A percentile compares a stretch with the other conserved stretches of the same genome.
Conservation (phyloP, 75 land plant species). For the Cryptomeria japonica region DNA sequence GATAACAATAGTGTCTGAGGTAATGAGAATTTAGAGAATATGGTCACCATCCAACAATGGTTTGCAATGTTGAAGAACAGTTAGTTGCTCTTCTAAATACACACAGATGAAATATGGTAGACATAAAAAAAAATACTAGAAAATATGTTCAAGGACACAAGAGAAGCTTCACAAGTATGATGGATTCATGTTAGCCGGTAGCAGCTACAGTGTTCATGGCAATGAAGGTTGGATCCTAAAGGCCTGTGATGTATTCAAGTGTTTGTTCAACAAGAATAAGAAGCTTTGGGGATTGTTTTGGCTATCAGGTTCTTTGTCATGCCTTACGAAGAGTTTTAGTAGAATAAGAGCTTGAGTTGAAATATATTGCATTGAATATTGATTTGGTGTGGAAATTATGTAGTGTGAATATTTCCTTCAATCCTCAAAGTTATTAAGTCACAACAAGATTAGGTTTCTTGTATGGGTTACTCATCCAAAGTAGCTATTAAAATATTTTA, state of each 20-base stretch:
- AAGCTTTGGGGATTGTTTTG: conserved; percentile 41
- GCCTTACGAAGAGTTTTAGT: no score
- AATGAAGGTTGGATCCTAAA: conserved; percentile 22
- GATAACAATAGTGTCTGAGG: no score
- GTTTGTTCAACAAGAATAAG: conserved; percentile 13
- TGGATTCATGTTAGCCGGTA: conserved; percentile 38
- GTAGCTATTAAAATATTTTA: no score
- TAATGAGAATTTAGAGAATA: neutral
- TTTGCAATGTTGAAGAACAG: conserved; percentile 27
- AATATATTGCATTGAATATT: no score
- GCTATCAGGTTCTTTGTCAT: conserved; percentile 59
- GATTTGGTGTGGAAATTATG: no score
- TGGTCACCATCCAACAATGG: neutral
- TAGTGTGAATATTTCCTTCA: no score
- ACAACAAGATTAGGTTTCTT: no score
- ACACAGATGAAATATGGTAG: conserved; percentile 27
- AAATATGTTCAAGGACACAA: conserved; percentile 14
- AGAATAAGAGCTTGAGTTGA: no score
- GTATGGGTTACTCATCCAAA: no score
- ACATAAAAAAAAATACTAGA: conserved; percentile 5
- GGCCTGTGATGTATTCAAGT: conserved; percentile 24
- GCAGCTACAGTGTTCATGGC: conserved; percentile 27
- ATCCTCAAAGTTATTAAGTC: no score
- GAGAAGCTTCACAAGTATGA: conserved; percentile 16
- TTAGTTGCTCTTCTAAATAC: conserved; percentile 25